These are phyloP conservation scores for Sphenostylis stenocarpa DNA, from an alignment of 306 rosid genomes.

Conservation along the genomic window DNA sequence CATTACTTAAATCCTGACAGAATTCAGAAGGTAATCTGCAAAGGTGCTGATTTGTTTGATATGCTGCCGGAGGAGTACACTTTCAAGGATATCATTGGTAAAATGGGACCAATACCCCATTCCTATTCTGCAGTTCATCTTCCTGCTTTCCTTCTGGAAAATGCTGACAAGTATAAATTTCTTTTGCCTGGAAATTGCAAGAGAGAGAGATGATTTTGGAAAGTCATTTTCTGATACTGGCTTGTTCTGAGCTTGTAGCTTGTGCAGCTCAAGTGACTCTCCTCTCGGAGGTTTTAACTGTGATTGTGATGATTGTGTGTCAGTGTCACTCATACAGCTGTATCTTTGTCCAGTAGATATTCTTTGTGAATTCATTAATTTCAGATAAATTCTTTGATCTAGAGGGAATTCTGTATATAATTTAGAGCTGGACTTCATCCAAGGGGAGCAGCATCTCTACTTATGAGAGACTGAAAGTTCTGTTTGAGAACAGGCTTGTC, in stretches of 20 bases:
- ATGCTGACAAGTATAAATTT: slow-evolving; percentile 73
- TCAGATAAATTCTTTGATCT: slow-evolving; percentile 54
- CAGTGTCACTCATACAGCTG: slow-evolving; percentile 38
- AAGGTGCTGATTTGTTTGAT: slow-evolving; percentile 83
- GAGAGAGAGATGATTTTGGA: slow-evolving; percentile 60
- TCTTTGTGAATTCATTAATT: slow-evolving; percentile 62
- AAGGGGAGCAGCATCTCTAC: slow-evolving; percentile 46
- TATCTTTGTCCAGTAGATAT: slow-evolving; percentile 50
- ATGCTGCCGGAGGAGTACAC: slow-evolving; percentile 99
- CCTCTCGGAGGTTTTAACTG: slow-evolving; percentile 44
- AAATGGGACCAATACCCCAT: slow-evolving; percentile 98
- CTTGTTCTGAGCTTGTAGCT: slow-evolving; percentile 50
- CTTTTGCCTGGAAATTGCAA: slow-evolving; percentile 89
- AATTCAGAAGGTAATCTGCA: slow-evolving; percentile 79
- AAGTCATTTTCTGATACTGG: slow-evolving; percentile 25
- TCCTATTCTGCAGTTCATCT: slow-evolving; percentile 96
- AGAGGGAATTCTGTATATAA: slow-evolving; percentile 69
- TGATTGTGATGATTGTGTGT: slow-evolving; percentile 44
- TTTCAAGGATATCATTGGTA: slow-evolving; percentile 90
- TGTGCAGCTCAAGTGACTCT: slow-evolving; percentile 54
- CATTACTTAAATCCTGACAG: slow-evolving; percentile 71
- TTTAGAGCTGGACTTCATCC: slow-evolving; percentile 49
- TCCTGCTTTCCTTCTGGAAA: slow-evolving; percentile 86
- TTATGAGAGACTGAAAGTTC: slow-evolving; percentile 23
- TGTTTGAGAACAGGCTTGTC: slow-evolving; percentile 36